Base-by-base conservation (phyloP, 1,284 basidiomycete species). In the Pseudozyma flocculosa region DNA sequence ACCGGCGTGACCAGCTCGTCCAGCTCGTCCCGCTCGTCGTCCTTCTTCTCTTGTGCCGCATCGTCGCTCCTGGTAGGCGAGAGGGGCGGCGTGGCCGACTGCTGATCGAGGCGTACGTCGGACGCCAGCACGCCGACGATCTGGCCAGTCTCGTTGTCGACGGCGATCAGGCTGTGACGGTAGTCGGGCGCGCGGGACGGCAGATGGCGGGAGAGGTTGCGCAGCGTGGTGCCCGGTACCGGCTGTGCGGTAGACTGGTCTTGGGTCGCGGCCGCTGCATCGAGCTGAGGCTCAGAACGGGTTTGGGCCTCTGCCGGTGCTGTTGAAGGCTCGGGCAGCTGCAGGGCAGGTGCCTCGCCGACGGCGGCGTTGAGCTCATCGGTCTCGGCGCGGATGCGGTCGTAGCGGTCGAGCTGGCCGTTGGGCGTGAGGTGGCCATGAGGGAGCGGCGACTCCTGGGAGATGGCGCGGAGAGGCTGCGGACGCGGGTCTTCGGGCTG, bases 121-220 rank as follows among this genome's bases (percentile, higher is more conserved):
- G 53, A 55, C 5, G 70, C 70, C 5, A 72, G 38, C 17, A 72
- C 51, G n/a, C 61, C 55, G 23, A 69, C 23, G 32, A 72, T 58
- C 24, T 65, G 53, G 17, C 70, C 68, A 2, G 65, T 71, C 34
- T 63, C 50, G 26, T 71, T 64, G 46, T 72, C 70, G 29, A 72
- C 54, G 11, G 68, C 68, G 5, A 72, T 62, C 13, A 72, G 48
- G 50, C 54, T 61, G 50, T 70, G 62, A 13, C 67, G 50, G 26
- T 65, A 69, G n/a, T 55, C 45, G 22, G 50, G 36, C 29, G 38
- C 43, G 7, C 26, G 5, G 7, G 26, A 29, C 11, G 7, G 26
- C 15, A 30, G 45, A 3, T 19, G 11, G 13, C 19, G 19, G 18
- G 13, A 11, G 18, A 21, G 40, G 40, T 11, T 41, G 23, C 40